These are phyloP conservation scores for Xylariales sp. DNA, from an alignment of 2,329 filamentous ascomycete species.

Conservation along the genomic window DNA sequence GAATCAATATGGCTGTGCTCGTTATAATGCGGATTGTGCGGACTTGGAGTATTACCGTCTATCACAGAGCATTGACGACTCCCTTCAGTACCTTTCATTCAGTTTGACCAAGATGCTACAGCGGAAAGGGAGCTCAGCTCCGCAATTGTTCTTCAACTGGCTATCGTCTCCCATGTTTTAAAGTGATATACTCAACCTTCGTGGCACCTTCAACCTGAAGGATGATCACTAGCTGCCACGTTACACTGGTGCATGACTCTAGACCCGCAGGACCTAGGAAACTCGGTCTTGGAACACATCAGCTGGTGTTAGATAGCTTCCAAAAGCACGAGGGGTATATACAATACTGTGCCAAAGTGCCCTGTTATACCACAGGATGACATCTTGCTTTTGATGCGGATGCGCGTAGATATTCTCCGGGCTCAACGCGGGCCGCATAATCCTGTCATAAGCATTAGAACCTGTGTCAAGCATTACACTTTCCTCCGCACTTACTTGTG, in stretches of 20 bases:
- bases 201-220: conserved; percentile 5
- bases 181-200: too few species aligned
- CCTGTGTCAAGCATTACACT: background rate
- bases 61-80: too few species aligned
- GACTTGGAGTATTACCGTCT: too few species aligned
- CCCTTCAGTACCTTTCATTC: too few species aligned
- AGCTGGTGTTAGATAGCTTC: too few species aligned
- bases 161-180: too few species aligned
- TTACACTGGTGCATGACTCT: conserved; percentile 35
- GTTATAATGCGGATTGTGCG: too few species aligned
- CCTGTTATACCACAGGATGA: conserved; percentile 34
- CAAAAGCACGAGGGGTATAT: conserved; percentile 11
- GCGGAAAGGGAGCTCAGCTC: too few species aligned
- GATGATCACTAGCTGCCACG: conserved; percentile 20
- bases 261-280: conserved; percentile 31
- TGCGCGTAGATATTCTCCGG: conserved; percentile 32
- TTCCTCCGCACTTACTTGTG: conserved; percentile 33
- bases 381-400: conserved; percentile 30
- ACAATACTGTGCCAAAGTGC: conserved; percentile 35
- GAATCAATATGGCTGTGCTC: too few species aligned
- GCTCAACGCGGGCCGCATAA: conserved; percentile 29
- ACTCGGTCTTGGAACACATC: conserved; percentile 21
- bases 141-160: too few species aligned
- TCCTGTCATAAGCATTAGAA: conserved; percentile 13
- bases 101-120: too few species aligned